Base-by-base conservation (phyloP, 768 basidiomycete species). In the Astraeus odoratus region DNA sequence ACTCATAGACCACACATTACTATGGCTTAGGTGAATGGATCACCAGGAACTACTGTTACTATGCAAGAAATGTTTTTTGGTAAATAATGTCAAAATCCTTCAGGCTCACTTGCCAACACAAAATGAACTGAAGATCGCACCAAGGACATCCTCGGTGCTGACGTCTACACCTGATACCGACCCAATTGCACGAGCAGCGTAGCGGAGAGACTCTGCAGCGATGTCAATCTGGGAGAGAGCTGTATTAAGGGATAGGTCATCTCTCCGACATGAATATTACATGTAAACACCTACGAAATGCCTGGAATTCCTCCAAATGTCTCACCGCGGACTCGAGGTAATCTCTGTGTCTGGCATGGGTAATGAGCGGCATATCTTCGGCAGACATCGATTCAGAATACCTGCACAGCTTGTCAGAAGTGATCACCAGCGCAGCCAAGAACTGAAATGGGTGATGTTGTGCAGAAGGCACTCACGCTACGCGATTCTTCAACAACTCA, bases 191-290 rank as follows among this genome's bases (percentile, higher is more conserved):
- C 77, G 76, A 0, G 84, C 81, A 2, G 90, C 92, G 57, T 92
- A 90, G 20, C 92, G 79, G 20, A 95, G 71, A 57, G 92, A 89
- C 60, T 95, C 92, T 0, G 90, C 90, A 4, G 78, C 89, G 9
- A 87, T 59, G 5, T 93, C 89, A 4, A 93, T 67, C 49, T 92
- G 86, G n/a, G 76, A 71, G 1, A 75, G 55, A 8, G 75, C 82
- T 83, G 15, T 8, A 26, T 15, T 25, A 4, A 25, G 23, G 8
- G 16, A 1, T 8, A 38, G 3, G 10, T 22, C 15, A 22, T 15
- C 15, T 24, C 12, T 38, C 20, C 19, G 19, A 18, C 6, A 16
- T 8, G 20, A 13, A 15, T 20, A 23, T 20, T 22, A 20, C 13
- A 13, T 13, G 2, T 8, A 16, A n/a, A 18, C 12, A 25, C 62